These are phyloP conservation scores for Wallacemonas collosoma DNA, from an alignment of 208 protist species.

Conservation along the genomic window DNA sequence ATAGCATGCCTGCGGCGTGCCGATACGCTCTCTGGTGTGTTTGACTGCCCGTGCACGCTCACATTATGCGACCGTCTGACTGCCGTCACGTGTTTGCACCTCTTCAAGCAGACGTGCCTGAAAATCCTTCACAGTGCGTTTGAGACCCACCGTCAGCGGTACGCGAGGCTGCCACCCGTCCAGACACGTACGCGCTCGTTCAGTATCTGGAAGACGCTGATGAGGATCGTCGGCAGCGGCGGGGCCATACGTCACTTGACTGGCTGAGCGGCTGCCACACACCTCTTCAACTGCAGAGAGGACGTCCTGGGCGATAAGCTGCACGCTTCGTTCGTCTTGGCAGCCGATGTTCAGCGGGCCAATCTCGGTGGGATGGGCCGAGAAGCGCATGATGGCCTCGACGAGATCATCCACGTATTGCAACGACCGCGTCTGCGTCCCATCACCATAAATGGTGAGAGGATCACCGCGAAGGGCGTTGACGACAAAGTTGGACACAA, in stretches of 20 bases:
- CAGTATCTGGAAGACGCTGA: conserved; percentile 62
- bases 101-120: conserved; percentile 16
- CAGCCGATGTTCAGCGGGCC: conserved; percentile 79
- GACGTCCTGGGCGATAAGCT: conserved; percentile 56
- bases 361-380: conserved; percentile 53
- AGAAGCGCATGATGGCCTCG: conserved; percentile 52
- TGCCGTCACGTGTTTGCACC: too few species aligned
- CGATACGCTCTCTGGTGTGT: too few species aligned
- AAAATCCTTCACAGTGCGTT: conserved; percentile 48
- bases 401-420: conserved; percentile 84
- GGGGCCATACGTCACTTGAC: conserved; percentile 22
- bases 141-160: conserved; percentile 45
- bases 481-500: conserved; percentile 96
- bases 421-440: conserved; percentile 91
- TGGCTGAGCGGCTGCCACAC: neutral
- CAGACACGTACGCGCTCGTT: conserved; percentile 49
- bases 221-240: conserved; percentile 59
- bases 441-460: conserved; percentile 94
- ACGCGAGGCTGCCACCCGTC: conserved; percentile 56
- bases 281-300: conserved; percentile 33
- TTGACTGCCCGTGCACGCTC: too few species aligned
- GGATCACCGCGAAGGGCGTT: conserved; percentile 74
- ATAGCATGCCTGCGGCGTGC: too few species aligned
- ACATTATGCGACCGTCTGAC: too few species aligned
- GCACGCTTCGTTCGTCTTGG: conserved; percentile 66